Base-by-base conservation (phyloP, 2,329 filamentous ascomycete species). In the Talaromyces sp. region DNA sequence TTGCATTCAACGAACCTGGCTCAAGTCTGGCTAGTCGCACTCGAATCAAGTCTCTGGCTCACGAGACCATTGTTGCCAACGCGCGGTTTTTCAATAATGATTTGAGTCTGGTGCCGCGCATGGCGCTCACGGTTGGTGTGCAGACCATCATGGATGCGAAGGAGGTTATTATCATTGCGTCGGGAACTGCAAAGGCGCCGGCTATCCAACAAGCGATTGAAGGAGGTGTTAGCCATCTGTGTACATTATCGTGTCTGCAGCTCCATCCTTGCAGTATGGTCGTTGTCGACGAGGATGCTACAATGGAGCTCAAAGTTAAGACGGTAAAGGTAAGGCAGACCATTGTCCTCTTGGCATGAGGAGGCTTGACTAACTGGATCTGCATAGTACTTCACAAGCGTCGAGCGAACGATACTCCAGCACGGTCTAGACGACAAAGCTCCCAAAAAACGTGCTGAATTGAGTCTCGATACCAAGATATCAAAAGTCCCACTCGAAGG, bases 1-100 rank as follows among this genome's bases (percentile, higher is more conserved):
- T 93, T 69, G 90, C 90, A 60, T 93, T 93, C 83, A 92, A 93
- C 75, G 90, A 93, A 78, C 90, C 90, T 6, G 90, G 90, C 57
- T 90, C 88, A n/a, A 90, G 86, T 68, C 79, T 93, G 68, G 83
- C 86, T 65, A 90, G 87, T 58, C 83, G 89, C 48, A 93, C 90
- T 14, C 83, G 90, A 68, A 88, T 92, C 74, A 92, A 92, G 84
- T 92, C 90, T 1, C 81, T 92, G 60, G 89, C 90, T 37, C 90
- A 91, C 72, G 90, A 92, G 76, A 93, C 90, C 2, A 91, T 92
- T 67, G 80, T 91, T 4, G 90, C 90, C 67, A 93, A 93, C 78
- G 89, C 88, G 24, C 82, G 90, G 67, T 92, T 92, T 82, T 93
- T 92, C 74, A 85, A 79, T 67, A 87, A 89, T 68, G 87, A 92